Conservation (phyloP, 169 alveolate species). For the Blepharisma undulans region DNA sequence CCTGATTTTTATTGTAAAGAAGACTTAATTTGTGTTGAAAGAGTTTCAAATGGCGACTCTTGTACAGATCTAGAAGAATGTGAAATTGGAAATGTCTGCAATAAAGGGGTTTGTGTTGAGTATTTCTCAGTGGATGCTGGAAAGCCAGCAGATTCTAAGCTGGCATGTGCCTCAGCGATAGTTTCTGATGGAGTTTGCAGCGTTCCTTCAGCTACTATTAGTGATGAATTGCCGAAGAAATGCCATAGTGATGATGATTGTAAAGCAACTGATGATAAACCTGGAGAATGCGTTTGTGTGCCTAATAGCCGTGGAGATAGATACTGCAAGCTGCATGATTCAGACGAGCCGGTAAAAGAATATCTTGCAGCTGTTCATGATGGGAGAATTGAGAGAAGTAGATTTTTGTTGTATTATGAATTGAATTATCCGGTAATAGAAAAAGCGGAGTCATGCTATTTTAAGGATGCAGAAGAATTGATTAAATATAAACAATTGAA, state of each 20-base stretch:
- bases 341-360: neutral
- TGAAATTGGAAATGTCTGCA: neutral
- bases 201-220: neutral
- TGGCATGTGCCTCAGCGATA: constrained; percentile 7
- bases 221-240: neutral
- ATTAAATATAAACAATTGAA: too few relatives aligned
- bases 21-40: neutral
- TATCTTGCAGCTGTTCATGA: neutral
- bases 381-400: neutral
- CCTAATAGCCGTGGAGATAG: neutral
- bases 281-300: constrained; percentile 21
- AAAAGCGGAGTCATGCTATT: neutral
- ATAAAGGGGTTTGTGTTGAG: neutral
- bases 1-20: neutral
- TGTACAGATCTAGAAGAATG: neutral
- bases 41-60: neutral
- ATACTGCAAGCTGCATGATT: neutral
- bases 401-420: neutral
- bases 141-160: neutral
- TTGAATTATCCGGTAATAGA: neutral
- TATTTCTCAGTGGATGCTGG: neutral
- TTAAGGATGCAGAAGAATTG: neutral
- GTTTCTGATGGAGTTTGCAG: neutral
- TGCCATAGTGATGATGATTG: neutral
- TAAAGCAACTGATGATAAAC: neutral